Evolutionary conservation across 1,139 yeast species (phyloP), one percentile per base, ranked within the genome.

Genomic region (Arxiozyma bovina): DNA sequence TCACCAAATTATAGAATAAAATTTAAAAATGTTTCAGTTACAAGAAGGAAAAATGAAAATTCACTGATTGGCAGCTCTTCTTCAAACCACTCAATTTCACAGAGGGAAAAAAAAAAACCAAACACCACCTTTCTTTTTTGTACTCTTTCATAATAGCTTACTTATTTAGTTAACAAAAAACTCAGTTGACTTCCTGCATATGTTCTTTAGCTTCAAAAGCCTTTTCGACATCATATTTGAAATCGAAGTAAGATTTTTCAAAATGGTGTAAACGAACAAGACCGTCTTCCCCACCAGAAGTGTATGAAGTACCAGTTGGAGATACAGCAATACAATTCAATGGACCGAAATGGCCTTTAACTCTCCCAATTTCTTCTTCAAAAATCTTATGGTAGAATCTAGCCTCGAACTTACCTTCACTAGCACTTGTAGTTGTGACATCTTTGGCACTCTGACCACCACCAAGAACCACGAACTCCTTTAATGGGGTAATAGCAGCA

Each of bases 401-500:
- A 48, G 98, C 95, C 75, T 93, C 99, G 73, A 93, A 93, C 70
- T 89, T 89, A 76, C 99, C 99, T 73, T 93, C 96, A 54, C 87
- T 80, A 59, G 94, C 86, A 50, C 94, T 82, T 45, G 98, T 90
- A 34, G 98, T 93, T 50, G 99, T 93, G 70, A 93, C 99, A 72
- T 91, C 95, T 74, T 91, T 83, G 45, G 99, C 99, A 70, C 91
- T 98, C 77, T 93, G 99, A 82, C 99, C 99, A 74, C 99, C 99
- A 55, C 99, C 99, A 61, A 94, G 79, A 54, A 93, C 85, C 59
- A 93, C 88, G 70, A 85, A 91, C 70, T 93, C 94, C 74, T 94
- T 93, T 55, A 83, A 77, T 30, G 98, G 93, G 11, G 99, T 91
- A 63, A 93, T 85, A 60, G 96, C 86, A 30, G 98, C 99, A 42